Base-by-base conservation (phyloP, 75 land plant genomes). In the Picea glauca region DNA sequence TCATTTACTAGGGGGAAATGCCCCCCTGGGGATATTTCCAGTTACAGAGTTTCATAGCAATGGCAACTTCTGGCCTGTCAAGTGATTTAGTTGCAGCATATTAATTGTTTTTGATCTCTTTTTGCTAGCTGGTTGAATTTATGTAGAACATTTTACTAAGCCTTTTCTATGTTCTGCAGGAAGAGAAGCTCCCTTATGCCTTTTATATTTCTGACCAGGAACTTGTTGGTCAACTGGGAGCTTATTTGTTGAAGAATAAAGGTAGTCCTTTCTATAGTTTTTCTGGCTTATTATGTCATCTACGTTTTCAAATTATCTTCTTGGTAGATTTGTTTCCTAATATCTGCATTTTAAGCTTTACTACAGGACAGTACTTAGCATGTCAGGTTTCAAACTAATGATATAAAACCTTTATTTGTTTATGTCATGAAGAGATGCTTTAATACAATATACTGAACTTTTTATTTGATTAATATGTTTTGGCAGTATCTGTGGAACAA, bases 141-240 rank as follows among this genome's bases (percentile, higher is more conserved):
- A 2, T 20, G 50, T n/a, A 20, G 56, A 40, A 8, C 43, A 18
- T 43, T 38, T 70, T 3, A 20, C 74, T 70, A n/a, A 70, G 0
- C 54, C 43, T 40, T 57, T 13, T 75, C 75, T 21, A 58, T 78
- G 50, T 62, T 77, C 43, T 60, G n/a, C 78, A 97, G 99, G 99
- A 98, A 80, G 99, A 98, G 79, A 93, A 83, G 76, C 60, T 98
- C 72, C 98, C 99, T 4, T 98, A 95, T 85, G 91, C 98, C 58
- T 98, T 98, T 62, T 98, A 95, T 68, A 89, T 98, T 65, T 85
- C 92, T 66, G 94, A 95, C 76, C 89, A 95, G 79, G 99, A 98
- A 81, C 93, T 98, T 74, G 79, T 85, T 18, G 87, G 87, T 12
- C 84, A 85, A 32, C 87, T 98, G 75, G 98, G 91, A n/a, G 70